Evolutionary conservation across 768 basidiomycete species (phyloP).

Genomic region (Aureoboletus auriporus): DNA sequence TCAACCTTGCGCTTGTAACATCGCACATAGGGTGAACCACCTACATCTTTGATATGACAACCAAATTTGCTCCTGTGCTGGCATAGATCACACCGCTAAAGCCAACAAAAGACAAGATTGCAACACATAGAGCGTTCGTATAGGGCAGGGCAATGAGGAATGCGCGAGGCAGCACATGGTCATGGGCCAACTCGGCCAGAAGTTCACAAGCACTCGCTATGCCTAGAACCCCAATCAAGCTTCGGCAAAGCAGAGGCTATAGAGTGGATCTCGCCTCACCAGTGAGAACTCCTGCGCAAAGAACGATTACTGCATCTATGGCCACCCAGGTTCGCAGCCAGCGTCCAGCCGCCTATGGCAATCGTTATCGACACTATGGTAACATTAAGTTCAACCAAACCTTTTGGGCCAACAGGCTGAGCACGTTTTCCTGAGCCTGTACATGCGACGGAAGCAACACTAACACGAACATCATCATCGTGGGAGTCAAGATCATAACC

Average conservation of each 20-base stretch:
- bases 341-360: constrained; percentile 46
- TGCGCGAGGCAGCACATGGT: constrained; percentile 53
- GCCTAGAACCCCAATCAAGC: constrained; percentile 29
- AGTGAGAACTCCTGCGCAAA: constrained; percentile 69
- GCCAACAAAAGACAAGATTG: constrained; percentile 45
- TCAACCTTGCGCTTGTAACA: background rate
- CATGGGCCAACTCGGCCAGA: constrained; percentile 52
- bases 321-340: constrained; percentile 65
- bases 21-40: constrained; percentile 3
- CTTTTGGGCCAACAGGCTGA: constrained; percentile 58
- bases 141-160: constrained; percentile 46
- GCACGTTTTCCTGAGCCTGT: constrained; percentile 53
- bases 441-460: constrained; percentile 53
- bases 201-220: constrained; percentile 58
- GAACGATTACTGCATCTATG: constrained; percentile 64
- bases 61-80: constrained; percentile 48
- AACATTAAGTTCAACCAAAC: constrained; percentile 28
- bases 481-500: constrained; percentile 50
- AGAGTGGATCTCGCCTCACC: constrained; percentile 34
- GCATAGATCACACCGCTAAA: constrained; percentile 56
- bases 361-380: background rate
- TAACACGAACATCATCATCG: constrained; percentile 56
- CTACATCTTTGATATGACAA: constrained; percentile 57
- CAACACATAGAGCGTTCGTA: constrained; percentile 51
- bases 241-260: constrained; percentile 1